Evolutionary conservation across 352 stramenopile species (phyloP), one percentile per base, ranked within the genome.

Genomic region (Phytophthora pinifolia): DNA sequence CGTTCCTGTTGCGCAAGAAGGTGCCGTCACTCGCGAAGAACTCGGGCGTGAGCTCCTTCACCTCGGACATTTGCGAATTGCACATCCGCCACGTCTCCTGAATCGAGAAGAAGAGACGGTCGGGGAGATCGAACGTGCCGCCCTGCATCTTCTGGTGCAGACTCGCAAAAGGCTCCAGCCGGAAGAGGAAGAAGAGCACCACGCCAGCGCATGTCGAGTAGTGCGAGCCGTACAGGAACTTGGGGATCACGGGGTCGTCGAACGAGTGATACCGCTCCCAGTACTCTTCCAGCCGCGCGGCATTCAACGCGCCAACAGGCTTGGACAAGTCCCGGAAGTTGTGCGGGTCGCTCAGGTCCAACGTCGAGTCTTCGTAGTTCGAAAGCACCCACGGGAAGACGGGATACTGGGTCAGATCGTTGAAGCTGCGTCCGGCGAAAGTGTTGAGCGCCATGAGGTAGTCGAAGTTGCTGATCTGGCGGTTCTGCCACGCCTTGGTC

Each of bases 11-110:
- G 9, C 84, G 80, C 22, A 99, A 70, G 65, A 99, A 99, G 5
- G 91, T 88, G 4, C 92, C 85, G 36, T 98, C 89, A 15, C 71
- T 77, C 12, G 65, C 47, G 68, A 97, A 99, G 66, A 98, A 99
- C 69, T 99, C 98, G 0, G 98, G 98, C 2, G 94, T 99, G 4
- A 99, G 67, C 65, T 99, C 98, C 72, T 99, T 99, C 1, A 99
- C 97, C 68, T 99, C 97, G 2, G 92, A 97, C 60, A 98, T 96
- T 32, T 94, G 92, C 15, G 84, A 94, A 31, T 98, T 99, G 65
- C 96, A 99, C 90, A 98, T 98, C 7, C 94, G 74, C 92, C 96
- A 99, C 31, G 96, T 98, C 54, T 98, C 83, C 9, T 94, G 69
- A 38, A 99, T 89, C 18, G 92, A 99, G 46, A 92, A 92, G 60